Conservation (phyloP, 2,329 filamentous ascomycete genomes). For the Botrytis squamosa region DNA sequence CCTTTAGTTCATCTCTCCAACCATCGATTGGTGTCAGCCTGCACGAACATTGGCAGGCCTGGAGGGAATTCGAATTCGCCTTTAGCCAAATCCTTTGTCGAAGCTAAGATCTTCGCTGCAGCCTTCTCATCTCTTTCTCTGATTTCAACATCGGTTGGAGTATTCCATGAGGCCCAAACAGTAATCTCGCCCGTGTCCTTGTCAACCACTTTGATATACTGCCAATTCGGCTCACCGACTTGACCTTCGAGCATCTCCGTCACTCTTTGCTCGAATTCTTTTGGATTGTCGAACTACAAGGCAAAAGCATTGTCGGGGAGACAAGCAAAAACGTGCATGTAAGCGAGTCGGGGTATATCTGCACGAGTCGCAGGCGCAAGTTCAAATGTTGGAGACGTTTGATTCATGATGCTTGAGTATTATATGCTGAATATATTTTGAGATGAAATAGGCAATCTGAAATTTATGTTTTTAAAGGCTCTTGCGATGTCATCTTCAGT, state of each 20-base stretch:
- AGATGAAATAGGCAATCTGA: background rate
- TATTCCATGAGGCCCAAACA: slow-evolving; percentile 8
- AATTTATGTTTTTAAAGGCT: background rate
- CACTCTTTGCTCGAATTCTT: background rate
- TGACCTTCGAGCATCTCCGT: slow-evolving; percentile 11
- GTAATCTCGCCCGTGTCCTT: background rate
- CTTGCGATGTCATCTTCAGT: background rate
- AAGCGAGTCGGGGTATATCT: background rate
- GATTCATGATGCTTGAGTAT: background rate
- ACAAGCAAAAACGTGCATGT: slow-evolving; percentile 4
- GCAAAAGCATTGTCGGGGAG: slow-evolving; percentile 8
- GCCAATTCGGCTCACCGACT: background rate
- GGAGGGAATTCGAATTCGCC: slow-evolving; percentile 7
- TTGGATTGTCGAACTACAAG: background rate
- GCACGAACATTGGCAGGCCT: background rate
- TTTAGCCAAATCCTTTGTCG: background rate
- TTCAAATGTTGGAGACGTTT: background rate
- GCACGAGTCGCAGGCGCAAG: background rate
- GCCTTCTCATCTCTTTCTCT: background rate
- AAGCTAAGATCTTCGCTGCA: background rate
- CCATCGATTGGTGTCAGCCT: slow-evolving; percentile 1
- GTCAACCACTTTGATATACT: slow-evolving; percentile 2
- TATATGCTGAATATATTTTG: background rate
- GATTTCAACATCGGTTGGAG: background rate
- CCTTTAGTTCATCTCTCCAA: background rate